Conservation (phyloP, 805 yeast species). For the Saccharomycopsis sp. region DNA sequence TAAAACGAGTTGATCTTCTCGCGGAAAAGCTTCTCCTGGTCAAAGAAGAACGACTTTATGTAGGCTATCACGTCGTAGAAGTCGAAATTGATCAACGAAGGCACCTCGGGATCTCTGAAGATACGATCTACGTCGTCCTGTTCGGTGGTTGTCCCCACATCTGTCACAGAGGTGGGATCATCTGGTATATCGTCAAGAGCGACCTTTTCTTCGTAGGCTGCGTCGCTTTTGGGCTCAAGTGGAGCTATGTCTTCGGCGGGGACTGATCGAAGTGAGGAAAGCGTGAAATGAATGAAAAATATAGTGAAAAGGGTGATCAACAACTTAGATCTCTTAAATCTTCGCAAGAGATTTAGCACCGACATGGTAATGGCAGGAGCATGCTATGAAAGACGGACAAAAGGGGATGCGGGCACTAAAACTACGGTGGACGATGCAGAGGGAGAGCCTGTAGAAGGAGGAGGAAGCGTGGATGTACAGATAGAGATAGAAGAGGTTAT, state of each 20-base stretch:
- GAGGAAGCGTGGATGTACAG: no score
- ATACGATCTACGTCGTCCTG: conserved; percentile 4
- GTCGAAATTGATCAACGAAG: conserved; percentile 14
- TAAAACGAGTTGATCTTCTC: conserved; percentile 1
- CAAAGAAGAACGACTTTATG: conserved; percentile 16
- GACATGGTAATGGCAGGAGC: background rate
- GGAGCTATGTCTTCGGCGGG: background rate
- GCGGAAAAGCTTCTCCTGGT: conserved; percentile 12
- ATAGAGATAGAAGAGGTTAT: background rate
- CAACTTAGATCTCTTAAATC: background rate
- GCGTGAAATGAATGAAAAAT: background rate
- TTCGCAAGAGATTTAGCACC: background rate
- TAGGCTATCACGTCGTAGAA: conserved; percentile 12
- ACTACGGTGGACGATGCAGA: no score
- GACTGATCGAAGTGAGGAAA: background rate
- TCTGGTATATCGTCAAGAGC: background rate
- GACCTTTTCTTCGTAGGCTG: background rate
- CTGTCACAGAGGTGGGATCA: background rate
- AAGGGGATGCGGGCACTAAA: no score
- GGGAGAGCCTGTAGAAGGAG: no score
- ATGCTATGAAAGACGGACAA: background rate
- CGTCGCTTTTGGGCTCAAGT: background rate
- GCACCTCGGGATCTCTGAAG: conserved; percentile 20
- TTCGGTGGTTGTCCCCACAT: background rate
- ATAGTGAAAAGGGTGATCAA: background rate